Base-by-base conservation (phyloP, 2,329 filamentous ascomycete genomes). In the Lecanoromycetidae sp. region DNA sequence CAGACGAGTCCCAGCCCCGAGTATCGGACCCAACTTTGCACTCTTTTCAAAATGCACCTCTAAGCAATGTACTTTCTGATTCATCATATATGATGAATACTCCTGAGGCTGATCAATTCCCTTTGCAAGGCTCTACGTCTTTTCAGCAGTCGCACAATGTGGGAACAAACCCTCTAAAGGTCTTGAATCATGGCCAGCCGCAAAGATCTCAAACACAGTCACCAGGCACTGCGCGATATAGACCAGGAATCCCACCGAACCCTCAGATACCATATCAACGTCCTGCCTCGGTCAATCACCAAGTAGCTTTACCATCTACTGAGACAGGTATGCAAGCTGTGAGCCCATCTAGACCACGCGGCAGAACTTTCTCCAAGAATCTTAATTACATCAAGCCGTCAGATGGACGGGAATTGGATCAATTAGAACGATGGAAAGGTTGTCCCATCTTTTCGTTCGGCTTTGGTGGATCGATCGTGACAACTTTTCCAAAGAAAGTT, bases 381-480 rank as follows among this genome's bases (percentile, higher is more conserved):
- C 61, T 79, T 42, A 76, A 77, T 55, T 70, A 80, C 53, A 69
- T 82, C 30, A 66, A 74, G 7, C 79, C 80, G 1, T 80, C 72
- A 1, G 79, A 83, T 60, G 79, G 79, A 1, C 74, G 76, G 17
- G 77, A 83, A 46, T 66, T 78, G 15, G 91, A 98, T 65, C 79
- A 81, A 2, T 69, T 98, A 5, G 76, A 94, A 61, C 75, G 91
- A 55, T 98, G 91, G 91, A 87, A 84, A 65, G 93, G 93, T 3
- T 76, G 78, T 10, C 91, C 93, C 0, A 75, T 94, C 10, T 82
- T 96, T 58, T 77, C 76, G 1, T 98, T 93, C 82, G 87, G 87
- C 2, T 79, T 93, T 40, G 88, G 87, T 17, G 91, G 91, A 10
- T 76, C 77, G 1, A 69, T 95, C 9, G 73, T 93, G 2, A 87